Evolutionary conservation across 495 filamentous ascomycete genomes (phyloP).

Genomic region (Patellaria atrata): DNA sequence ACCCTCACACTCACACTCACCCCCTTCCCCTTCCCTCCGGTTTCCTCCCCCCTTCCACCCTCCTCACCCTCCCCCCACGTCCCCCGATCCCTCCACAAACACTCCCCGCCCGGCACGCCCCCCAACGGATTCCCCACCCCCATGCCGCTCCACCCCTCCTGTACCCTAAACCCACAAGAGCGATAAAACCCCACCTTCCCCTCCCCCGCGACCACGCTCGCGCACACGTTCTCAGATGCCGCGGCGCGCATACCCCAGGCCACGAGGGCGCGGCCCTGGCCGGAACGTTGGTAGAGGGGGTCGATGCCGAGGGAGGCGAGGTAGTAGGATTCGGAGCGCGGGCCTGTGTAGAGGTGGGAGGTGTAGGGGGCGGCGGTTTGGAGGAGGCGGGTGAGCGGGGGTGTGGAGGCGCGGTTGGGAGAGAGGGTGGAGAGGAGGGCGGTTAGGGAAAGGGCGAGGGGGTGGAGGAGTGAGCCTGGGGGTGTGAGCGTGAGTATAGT

Average conservation of each 20-base stretch:
- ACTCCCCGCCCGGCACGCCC: not conserved
- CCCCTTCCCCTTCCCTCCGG: not conserved
- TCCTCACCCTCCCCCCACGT: not conserved
- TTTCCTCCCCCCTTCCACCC: not conserved
- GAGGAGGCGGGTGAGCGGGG: no score
- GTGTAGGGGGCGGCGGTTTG: conserved; percentile 27
- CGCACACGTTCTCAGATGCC: conserved; percentile 5
- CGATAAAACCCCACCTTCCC: conserved; percentile 15
- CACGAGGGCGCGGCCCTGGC: conserved; percentile 6
- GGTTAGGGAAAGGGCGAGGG: no score
- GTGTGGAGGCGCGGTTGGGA: no score
- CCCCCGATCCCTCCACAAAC: not conserved
- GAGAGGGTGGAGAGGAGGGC: no score
- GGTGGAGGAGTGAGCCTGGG: no score
- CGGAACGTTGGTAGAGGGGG: conserved; percentile 8
- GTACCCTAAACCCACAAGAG: conserved; percentile 6
- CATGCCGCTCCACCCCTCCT: conserved; percentile 3
- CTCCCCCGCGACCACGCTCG: conserved; percentile 3
- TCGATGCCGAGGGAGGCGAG: conserved; percentile 6
- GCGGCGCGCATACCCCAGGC: conserved; percentile 11
- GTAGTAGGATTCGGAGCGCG: conserved; percentile 5
- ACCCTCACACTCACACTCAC: no score
- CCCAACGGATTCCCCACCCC: conserved; percentile 8
- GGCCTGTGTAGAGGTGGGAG: conserved; percentile 7
- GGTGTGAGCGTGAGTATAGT: no score